Percentiles rank a stretch among this genome's conserved stretches.
These are phyloP conservation scores for Penicillium brevicompactum DNA, from an alignment of 2,329 filamentous ascomycete species.

Conservation along the genomic window DNA sequence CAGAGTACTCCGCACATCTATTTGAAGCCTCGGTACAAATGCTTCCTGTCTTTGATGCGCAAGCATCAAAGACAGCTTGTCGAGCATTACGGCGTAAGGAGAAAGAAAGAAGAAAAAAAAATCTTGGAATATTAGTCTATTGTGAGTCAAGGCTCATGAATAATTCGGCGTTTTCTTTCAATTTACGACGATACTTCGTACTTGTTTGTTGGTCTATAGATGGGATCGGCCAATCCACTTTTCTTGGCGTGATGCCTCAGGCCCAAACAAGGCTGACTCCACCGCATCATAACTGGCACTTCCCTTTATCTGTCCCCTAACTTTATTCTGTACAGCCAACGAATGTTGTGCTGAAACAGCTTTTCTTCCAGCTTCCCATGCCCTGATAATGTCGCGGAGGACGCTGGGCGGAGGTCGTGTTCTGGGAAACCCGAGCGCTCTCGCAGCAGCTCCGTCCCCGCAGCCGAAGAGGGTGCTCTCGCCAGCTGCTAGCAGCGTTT, in stretches of 20 bases:
- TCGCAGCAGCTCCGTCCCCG: constrained; percentile 61
- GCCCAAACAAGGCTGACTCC: constrained; percentile 20
- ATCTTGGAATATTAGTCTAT: no score
- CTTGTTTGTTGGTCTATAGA: background rate
- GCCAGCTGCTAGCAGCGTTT: constrained; percentile 72
- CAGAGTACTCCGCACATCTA: no score
- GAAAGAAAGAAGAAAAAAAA: no score
- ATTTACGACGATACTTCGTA: no score
- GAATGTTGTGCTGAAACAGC: constrained; percentile 20
- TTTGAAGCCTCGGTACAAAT: no score
- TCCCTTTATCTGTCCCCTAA: constrained; percentile 11
- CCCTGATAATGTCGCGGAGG: constrained; percentile 71
- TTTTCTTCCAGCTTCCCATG: constrained; percentile 32
- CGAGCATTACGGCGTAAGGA: no score
- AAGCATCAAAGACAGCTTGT: no score
- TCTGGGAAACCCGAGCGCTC: constrained; percentile 80
- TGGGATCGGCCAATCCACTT: background rate
- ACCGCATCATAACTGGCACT: constrained; percentile 21
- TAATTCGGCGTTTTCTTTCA: no score
- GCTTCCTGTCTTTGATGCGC: no score
- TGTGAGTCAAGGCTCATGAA: no score
- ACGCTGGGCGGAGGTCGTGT: constrained; percentile 91
- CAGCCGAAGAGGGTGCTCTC: constrained; percentile 54
- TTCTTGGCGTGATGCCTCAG: constrained; percentile 18
- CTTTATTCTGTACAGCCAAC: constrained; percentile 22